Evolutionary conservation across 1,284 basidiomycete genomes (phyloP).

Genomic region (Tremellales sp.): DNA sequence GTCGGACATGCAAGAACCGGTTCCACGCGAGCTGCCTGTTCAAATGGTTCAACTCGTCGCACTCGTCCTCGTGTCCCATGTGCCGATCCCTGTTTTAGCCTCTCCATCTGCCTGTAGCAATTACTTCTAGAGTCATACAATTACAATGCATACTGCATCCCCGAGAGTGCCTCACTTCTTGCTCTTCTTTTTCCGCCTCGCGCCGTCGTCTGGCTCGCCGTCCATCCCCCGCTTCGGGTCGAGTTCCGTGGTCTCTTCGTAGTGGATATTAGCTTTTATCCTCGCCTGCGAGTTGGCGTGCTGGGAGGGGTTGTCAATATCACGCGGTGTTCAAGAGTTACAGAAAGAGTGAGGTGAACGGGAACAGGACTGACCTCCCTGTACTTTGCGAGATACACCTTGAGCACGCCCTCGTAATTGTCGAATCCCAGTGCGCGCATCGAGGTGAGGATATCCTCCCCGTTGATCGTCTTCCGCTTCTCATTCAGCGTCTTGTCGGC

Average conservation of each 20-base stretch:
- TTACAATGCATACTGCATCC: conserved; percentile 4
- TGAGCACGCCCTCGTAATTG: conserved; percentile 83
- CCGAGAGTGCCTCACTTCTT: not conserved
- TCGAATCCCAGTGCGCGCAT: conserved; percentile 90
- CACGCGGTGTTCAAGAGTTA: not conserved
- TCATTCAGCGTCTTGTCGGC: conserved; percentile 96
- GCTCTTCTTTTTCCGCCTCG: conserved; percentile 16
- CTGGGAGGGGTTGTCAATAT: conserved; percentile 4
- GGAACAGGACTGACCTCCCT: conserved; percentile 60
- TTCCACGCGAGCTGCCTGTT: conserved; percentile 92
- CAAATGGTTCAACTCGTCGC: conserved; percentile 89
- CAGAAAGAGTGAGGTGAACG: not conserved
- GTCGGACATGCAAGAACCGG: conserved; percentile 89
- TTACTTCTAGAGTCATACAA: not conserved
- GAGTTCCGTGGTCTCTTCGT: conserved; percentile 14
- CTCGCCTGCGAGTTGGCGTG: conserved; percentile 28
- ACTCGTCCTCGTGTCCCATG: conserved; percentile 84
- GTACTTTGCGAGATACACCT: conserved; percentile 85
- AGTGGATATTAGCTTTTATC: conserved; percentile 7
- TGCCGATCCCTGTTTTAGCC: conserved; percentile 61
- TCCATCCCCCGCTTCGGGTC: conserved; percentile 20
- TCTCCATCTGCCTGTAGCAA: not conserved
- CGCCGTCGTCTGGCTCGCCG: conserved; percentile 11
- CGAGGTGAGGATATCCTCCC: conserved; percentile 83
- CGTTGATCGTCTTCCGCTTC: conserved; percentile 90